A percentile compares a stretch with the other conserved stretches of the same genome.
Conservation (phyloP, 78 protist genomes). For the Isochrysis galbana region DNA sequence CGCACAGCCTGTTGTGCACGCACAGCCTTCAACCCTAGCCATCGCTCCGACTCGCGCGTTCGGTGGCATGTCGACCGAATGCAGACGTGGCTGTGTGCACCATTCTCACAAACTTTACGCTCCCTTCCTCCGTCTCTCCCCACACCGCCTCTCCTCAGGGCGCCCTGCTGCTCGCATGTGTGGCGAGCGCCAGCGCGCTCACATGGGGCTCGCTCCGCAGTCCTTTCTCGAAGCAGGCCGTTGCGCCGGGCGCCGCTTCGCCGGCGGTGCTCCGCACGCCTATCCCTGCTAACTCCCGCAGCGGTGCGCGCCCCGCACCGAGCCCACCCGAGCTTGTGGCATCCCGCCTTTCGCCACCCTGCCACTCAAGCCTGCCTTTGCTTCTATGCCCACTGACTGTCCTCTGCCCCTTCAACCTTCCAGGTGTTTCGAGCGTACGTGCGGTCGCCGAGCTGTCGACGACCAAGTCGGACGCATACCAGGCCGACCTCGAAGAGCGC, state of each 20-base stretch:
- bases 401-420: too few relatives aligned
- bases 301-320: not conserved
- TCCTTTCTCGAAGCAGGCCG: not conserved
- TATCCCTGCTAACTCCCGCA: not conserved
- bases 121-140: too few relatives aligned
- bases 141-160: too few relatives aligned
- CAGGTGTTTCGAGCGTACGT: not conserved
- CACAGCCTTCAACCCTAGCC: too few relatives aligned
- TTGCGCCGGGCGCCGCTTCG: not conserved
- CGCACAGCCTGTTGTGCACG: too few relatives aligned
- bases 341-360: not conserved
- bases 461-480: not conserved
- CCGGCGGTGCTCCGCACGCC: not conserved
- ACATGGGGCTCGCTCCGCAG: not conserved
- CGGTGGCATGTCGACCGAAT: too few relatives aligned
- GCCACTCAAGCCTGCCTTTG: too few relatives aligned
- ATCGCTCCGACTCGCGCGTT: too few relatives aligned
- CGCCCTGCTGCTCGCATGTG: not conserved
- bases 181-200: not conserved
- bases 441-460: not conserved
- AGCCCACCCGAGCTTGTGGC: not conserved
- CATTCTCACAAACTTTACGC: too few relatives aligned
- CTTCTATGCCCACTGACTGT: too few relatives aligned
- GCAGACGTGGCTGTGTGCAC: too few relatives aligned
- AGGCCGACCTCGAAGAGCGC: not conserved